Base-by-base conservation (phyloP, 2,329 filamentous ascomycete genomes). In the Xylariaceae sp. region DNA sequence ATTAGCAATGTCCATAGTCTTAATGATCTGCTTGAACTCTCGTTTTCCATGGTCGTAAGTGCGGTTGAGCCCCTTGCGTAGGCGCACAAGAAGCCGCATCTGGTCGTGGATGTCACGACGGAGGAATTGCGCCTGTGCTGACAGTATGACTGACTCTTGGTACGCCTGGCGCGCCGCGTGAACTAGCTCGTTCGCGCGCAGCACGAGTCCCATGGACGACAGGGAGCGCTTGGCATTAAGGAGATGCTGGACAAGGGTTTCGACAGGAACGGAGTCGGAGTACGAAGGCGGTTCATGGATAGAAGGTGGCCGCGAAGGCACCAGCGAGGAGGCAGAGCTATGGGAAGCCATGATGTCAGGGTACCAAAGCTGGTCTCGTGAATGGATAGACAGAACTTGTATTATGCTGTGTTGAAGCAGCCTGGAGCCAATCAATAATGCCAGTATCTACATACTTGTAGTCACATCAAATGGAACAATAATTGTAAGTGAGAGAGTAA, bases 171-270 rank as follows among this genome's bases (percentile, higher is more conserved):
- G 82, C 4, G 88, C 87, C 11, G 77, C 71, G 14, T 78, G 87
- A 31, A 92, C 84, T 40, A 96, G 81, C 55, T 94, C 85, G 57
- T 92, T 89, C 49, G 88, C 89, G 43, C 86, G 85, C 59, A 86
- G 82, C 36, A 96, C 87, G 44, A 85, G 81, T 29, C 73, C 78
- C 60, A 94, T 88, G 9, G 88, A 88, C 12, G 85, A 85, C 4
- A 97, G 74, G 1, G 89, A 89, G 31, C 87, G 80, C 60, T 96
- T 96, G 7, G 90, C 85, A 19, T 84, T 82, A 28, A 96, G 78
- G 24, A 96, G 82, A 64, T 94, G 81, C 37, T 80, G 76, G 40
- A 96, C 85, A 30, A 97, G 78, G 16, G 78, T 80, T 52, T 94
- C 87, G 55, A 94, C 76, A 16, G 74, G 62, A 4, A 71, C 60